phyloP scores from a whole-genome alignment of 306 rosid genomes.

The Prunus salicina region DNA sequence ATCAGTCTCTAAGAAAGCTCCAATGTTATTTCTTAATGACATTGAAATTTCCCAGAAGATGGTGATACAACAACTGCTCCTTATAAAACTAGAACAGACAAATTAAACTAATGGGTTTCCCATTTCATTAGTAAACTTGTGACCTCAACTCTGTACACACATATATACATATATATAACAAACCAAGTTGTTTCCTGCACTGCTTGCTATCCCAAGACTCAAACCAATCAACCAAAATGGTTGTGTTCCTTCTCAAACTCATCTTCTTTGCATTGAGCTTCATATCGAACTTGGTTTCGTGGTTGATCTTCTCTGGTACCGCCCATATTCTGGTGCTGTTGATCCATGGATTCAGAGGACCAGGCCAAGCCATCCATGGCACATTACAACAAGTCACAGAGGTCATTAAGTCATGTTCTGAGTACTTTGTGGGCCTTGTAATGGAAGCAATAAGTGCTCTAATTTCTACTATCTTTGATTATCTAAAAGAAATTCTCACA shows the following conservation, averaged over 20 bases:
- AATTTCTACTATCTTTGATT: conserved; percentile 34
- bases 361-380: conserved; percentile 33
- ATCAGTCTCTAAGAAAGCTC: neutral
- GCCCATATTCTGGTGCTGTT: conserved; percentile 39
- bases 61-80: conserved; percentile 5
- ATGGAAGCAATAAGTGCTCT: conserved; percentile 6
- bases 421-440: conserved; percentile 27
- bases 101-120: neutral
- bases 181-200: neutral
- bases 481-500: conserved; percentile 23
- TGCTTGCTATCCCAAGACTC: neutral
- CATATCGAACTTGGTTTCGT: conserved; percentile 37
- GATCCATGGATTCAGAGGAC: conserved; percentile 35
- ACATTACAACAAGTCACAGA: conserved; percentile 31
- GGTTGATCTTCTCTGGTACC: conserved; percentile 35
- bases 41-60: conserved; percentile 13
- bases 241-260: conserved; percentile 35
- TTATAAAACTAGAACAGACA: neutral
- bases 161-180: neutral
- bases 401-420: conserved; percentile 22
- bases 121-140: neutral
- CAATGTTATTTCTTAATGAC: neutral
- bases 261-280: conserved; percentile 25
- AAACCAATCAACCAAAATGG: conserved; percentile 19
- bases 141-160: neutral